Evolutionary conservation across 306 rosid genomes (phyloP), one percentile per base, ranked within the genome.

Genomic region (Lathyrus oleraceus): DNA sequence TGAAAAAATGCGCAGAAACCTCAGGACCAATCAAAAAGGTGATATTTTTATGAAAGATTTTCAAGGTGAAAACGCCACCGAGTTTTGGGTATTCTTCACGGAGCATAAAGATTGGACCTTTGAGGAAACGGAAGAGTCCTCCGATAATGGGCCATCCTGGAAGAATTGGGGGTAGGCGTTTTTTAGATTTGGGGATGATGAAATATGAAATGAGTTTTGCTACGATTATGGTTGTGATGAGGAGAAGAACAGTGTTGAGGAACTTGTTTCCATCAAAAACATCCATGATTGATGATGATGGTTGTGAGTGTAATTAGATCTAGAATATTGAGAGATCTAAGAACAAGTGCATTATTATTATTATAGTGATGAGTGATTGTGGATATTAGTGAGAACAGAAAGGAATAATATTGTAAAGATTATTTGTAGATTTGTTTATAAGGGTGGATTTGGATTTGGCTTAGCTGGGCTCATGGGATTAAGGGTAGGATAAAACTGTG

Each of bases 1-100:
- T 94, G 47, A 94, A 90, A 69, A 94, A 94, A 74, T 90, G 95
- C 1, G 97, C 87, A 0, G 98, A 90, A 10, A 94, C 96, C 83
- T 94, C 98, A 36, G 93, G 98, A 0, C 98, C 97, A 73, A 94
- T 85, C 78, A 94, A 71, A 76, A 94, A 94, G 1, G 98, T 94
- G 11, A 94, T 83, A 21, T 81, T 85, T 72, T 86, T 90, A 66
- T 94, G 86, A 21, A 84, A 78, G 4, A 94, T 58, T 2, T 75
- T 94, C 77, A 91, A 13, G 6, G 95, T 94, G 79, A 94, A 94
- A 17, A 94, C 99, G 58, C 88, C 62, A 11, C 99, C 99, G 14
- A 87, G 97, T 49, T 86, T 91, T 0, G 96, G 96, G 72, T 88
- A 91, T 81, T 90, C 97, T 51, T 88, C 81, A 6, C 91, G 80